A percentile compares a stretch with the other conserved stretches of the same genome.
These are phyloP conservation scores for Ambrosia hybrid DNA, from an alignment of 140 eudicot genomes.

Conservation along the genomic window DNA sequence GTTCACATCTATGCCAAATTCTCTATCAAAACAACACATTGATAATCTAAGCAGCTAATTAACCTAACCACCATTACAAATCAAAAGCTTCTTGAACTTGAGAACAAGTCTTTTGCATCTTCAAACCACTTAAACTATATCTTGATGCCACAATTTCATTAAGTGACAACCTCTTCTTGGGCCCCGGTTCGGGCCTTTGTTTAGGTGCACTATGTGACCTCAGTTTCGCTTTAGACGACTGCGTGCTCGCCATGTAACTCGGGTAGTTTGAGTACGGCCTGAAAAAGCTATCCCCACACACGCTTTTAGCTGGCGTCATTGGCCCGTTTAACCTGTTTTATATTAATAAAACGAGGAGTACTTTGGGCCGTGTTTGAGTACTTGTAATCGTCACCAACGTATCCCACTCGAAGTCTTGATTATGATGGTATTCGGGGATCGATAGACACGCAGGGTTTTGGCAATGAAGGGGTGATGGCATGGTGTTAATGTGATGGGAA, in stretches of 20 bases:
- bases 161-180: conserved; percentile 66
- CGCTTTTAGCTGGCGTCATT: conserved; percentile 75
- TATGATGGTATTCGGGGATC: conserved; percentile 50
- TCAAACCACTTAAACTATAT: conserved; percentile 78
- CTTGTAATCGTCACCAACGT: conserved; percentile 48
- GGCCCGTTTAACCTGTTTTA: conserved; percentile 51
- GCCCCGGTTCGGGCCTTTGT: conserved; percentile 77
- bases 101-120: conserved; percentile 70
- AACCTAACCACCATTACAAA: conserved; percentile 30
- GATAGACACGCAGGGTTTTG: conserved; percentile 45
- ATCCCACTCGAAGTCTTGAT: conserved; percentile 71
- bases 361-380: conserved; percentile 61
- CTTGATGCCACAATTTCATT: conserved; percentile 83
- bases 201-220: conserved; percentile 94
- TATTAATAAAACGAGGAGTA: conserved; percentile 61
- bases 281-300: conserved; percentile 70
- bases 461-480: conserved; percentile 58
- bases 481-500: conserved; percentile 37
- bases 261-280: conserved; percentile 69
- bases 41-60: conserved; percentile 10
- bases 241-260: conserved; percentile 82
- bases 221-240: conserved; percentile 74
- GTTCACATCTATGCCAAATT: conserved; percentile 32
- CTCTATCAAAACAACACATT: conserved; percentile 21
- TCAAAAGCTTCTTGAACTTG: conserved; percentile 65